Evolutionary conservation across 2,329 filamentous ascomycete species (phyloP).

Genomic region (Colletotrichum sp.): DNA sequence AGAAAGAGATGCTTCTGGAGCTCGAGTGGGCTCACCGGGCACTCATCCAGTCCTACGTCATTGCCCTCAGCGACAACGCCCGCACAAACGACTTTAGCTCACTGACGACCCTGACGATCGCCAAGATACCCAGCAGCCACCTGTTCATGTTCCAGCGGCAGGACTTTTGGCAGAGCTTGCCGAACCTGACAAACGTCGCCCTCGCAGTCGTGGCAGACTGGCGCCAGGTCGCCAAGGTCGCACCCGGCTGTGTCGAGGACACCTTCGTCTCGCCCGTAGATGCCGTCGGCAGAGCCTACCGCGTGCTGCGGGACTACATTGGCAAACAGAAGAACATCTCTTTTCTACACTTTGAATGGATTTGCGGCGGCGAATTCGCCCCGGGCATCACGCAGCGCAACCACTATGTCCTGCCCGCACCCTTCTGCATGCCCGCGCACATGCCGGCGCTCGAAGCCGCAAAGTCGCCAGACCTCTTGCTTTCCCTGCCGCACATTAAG

Average conservation of each 20-base stretch:
- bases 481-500: slow-evolving; percentile 62
- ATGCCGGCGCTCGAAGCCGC: slow-evolving; percentile 36
- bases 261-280: slow-evolving; percentile 53
- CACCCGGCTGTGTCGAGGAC: slow-evolving; percentile 55
- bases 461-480: slow-evolving; percentile 38
- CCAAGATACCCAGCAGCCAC: slow-evolving; percentile 68
- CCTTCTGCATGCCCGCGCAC: slow-evolving; percentile 39
- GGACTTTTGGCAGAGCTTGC: slow-evolving; percentile 68
- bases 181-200: slow-evolving; percentile 57
- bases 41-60: slow-evolving; percentile 71
- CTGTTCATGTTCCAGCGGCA: slow-evolving; percentile 58
- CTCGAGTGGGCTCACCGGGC: slow-evolving; percentile 73
- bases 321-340: slow-evolving; percentile 54
- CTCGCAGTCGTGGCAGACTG: slow-evolving; percentile 71
- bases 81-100: slow-evolving; percentile 50
- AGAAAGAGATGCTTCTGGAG: slow-evolving; percentile 72
- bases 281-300: slow-evolving; percentile 56
- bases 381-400: slow-evolving; percentile 67
- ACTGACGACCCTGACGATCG: slow-evolving; percentile 66
- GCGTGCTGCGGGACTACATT: slow-evolving; percentile 57
- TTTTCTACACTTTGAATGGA: slow-evolving; percentile 69
- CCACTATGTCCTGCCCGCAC: slow-evolving; percentile 66
- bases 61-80: slow-evolving; percentile 67
- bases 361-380: slow-evolving; percentile 71
- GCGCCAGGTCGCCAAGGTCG: slow-evolving; percentile 61